Base-by-base conservation (phyloP, 2,329 filamentous ascomycete species). In the Penicillium sp. region DNA sequence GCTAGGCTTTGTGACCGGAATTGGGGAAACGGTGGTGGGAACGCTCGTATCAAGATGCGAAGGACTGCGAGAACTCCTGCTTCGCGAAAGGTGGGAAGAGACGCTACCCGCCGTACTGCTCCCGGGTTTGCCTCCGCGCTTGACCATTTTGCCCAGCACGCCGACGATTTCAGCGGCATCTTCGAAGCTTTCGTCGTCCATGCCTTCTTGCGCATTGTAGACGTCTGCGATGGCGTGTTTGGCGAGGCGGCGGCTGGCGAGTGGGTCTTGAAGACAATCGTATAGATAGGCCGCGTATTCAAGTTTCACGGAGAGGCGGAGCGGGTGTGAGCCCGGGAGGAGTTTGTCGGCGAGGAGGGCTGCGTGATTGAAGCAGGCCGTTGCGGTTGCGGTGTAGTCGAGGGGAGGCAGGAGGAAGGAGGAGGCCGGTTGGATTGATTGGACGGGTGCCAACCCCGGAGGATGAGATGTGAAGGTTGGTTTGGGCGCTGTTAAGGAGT, bases 141-240 rank as follows among this genome's bases (percentile, higher is more conserved):
- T 92, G 81, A 92, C 90, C 86, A 96, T 94, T 65, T 87, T 89
- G 6, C 90, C 90, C 1, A 97, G 72, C 0, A 94, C 86, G 1
- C 88, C 87, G 8, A 97, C 92, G 11, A 96, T 80, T 64, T 92
- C 88, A 51, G 90, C 91, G 0, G 92, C 90, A 69, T 97, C 94
- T 58, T 88, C 84, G 68, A 96, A 99, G 78, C 94, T 95, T 60
- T 95, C 90, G 65, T 97, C 92, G 53, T 95, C 90, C 84, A 97
- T 92, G 18, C 89, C 90, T 70, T 96, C 92, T 47, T 88, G 85
- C 1, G 91, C 90, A 51, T 91, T 88, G 67, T 96, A 96, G 1
- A 96, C 92, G 63, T 96, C 90, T 38, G 88, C 82, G 54, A 97
- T 94, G 3, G 92, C 90, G 33, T 86, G 81, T 63, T 89, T 87